phyloP scores from a whole-genome alignment of 1,284 basidiomycete species.

The Ustilago tritici region DNA sequence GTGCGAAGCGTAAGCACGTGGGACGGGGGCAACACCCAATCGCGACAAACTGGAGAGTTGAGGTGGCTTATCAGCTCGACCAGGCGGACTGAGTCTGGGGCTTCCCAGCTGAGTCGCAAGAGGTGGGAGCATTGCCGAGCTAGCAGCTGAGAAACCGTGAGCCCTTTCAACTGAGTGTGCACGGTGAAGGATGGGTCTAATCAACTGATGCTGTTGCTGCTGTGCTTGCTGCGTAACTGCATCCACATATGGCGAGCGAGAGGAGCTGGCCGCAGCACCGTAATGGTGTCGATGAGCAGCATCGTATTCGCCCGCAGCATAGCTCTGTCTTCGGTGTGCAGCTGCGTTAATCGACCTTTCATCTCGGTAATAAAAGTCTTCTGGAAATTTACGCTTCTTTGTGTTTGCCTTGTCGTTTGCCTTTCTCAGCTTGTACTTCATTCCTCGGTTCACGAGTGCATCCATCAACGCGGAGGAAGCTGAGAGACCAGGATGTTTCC shows the following conservation, averaged over 20 bases:
- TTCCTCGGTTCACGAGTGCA: conserved; percentile 42
- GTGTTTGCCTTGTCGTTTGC: conserved; percentile 29
- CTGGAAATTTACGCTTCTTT: conserved; percentile 48
- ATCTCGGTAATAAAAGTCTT: conserved; percentile 41
- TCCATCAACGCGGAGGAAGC: conserved; percentile 37
- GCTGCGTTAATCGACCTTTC: conserved; percentile 8
- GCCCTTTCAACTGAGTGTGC: conserved; percentile 9
- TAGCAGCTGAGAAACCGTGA: background rate
- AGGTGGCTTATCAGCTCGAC: conserved; percentile 7
- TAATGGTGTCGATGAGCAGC: background rate
- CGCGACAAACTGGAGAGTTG: conserved; percentile 35
- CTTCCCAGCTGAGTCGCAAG: background rate
- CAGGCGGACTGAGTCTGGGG: conserved; percentile 17
- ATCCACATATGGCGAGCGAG: conserved; percentile 7
- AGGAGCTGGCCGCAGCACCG: background rate
- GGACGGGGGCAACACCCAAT: background rate
- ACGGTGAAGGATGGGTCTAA: conserved; percentile 16
- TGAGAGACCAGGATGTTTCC: conserved; percentile 42
- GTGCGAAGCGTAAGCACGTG: conserved; percentile 13
- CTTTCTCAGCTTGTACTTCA: conserved; percentile 52
- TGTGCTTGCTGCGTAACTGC: background rate
- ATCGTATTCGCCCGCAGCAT: conserved; percentile 34
- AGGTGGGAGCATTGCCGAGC: conserved; percentile 25
- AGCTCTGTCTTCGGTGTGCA: conserved; percentile 27
- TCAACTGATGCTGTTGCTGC: conserved; percentile 15